Evolutionary conservation across 768 basidiomycete genomes (phyloP), one percentile per base, ranked within the genome.

Genomic region (Lentinula raphanica): DNA sequence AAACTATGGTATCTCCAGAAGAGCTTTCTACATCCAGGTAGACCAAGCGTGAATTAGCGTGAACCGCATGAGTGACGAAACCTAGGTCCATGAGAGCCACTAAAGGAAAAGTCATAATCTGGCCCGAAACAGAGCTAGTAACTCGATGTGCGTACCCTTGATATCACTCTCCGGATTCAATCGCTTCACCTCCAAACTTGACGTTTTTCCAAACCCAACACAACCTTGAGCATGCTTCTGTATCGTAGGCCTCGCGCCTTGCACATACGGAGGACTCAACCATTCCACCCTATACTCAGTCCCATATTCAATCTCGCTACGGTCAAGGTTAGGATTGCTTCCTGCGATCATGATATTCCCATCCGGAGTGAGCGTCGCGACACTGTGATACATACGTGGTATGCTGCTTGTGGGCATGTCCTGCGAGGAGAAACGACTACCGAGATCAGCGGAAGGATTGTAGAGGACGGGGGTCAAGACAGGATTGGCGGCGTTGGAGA

Each of bases 241-340:
- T 32, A 87, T 76, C 49, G 71, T 66, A 5, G 89, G 94, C 32
- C 92, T 79, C 12, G 77, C 66, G 63, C 70, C 71, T 25, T 70
- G 68, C 83, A 90, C 85, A 67, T 96, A 98, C 27, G 89, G 87
- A 0, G 96, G 95, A 54, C 78, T 79, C 62, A 96, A 77, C 80
- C 87, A 86, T 68, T 97, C 94, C 31, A 93, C 88, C 50, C 92
- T 79, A 68, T 95, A 96, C 69, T 96, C 92, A 17, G 92, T 93
- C 29, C 86, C 85, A 67, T 89, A 94, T 66, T 75, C 74, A 40
- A 82, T 64, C 63, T 84, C 86, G 63, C 86, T 90, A 54, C 88
- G 74, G 68, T 92, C 90, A 59, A 92, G 69, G 69, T 92, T 92
- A 25, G 91, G 91, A 65, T 91, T 92, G 59, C 89, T 90, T 32